These are phyloP conservation scores for Neurospora sp. DNA, from an alignment of 495 filamentous ascomycete species.

Conservation along the genomic window DNA sequence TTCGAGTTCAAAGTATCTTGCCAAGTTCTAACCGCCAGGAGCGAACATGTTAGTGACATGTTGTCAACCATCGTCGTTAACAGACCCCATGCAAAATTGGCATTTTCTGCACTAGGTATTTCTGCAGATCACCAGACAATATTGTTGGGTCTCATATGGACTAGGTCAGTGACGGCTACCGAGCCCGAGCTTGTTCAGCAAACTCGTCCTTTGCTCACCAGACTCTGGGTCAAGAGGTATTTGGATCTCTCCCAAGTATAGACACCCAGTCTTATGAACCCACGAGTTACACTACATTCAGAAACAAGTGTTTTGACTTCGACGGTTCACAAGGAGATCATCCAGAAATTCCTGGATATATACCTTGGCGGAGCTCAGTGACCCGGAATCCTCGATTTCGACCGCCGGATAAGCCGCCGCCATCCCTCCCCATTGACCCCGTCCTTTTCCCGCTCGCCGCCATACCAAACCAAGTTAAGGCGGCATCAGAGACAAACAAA, in stretches of 20 bases:
- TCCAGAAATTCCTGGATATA: neutral
- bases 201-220: neutral
- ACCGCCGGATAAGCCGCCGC: neutral
- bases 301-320: neutral
- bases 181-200: neutral
- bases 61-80: neutral
- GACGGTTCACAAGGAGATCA: neutral
- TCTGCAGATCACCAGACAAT: neutral
- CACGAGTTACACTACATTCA: neutral
- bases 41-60: neutral
- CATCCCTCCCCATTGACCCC: neutral
- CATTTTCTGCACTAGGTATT: neutral
- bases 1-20: neutral
- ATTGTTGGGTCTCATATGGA: neutral
- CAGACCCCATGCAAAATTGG: neutral
- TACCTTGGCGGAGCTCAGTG: neutral
- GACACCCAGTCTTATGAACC: neutral
- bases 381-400: neutral
- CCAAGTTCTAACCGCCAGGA: neutral
- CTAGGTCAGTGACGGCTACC: neutral
- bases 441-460: constrained; percentile 3
- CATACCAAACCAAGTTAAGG: neutral
- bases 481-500: constrained; percentile 4
- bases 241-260: neutral
- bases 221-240: neutral